Evolutionary conservation across 2,329 filamentous ascomycete species (phyloP).

Genomic region (Cryphonectria japonica): DNA sequence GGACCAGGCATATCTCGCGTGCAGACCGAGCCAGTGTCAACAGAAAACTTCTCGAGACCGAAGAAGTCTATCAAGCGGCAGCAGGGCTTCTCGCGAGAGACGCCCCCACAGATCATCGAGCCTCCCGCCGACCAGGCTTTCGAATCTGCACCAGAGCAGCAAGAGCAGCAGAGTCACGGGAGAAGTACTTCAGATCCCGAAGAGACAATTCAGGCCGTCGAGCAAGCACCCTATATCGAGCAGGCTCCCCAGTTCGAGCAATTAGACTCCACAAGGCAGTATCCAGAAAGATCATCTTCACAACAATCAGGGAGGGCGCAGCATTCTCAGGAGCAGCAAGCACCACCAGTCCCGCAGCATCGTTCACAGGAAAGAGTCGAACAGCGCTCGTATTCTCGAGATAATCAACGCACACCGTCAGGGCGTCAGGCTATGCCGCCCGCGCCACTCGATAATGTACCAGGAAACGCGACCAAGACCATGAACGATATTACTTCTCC

Average conservation of each 20-base stretch:
- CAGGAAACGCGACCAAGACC: constrained; percentile 47
- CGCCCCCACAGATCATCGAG: constrained; percentile 32
- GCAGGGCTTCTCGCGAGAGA: constrained; percentile 54
- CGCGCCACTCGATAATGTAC: constrained; percentile 37
- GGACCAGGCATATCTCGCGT: constrained; percentile 63
- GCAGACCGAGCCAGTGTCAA: constrained; percentile 68
- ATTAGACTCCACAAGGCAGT: constrained; percentile 42
- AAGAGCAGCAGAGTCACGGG: constrained; percentile 34
- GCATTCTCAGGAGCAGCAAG: constrained; percentile 46
- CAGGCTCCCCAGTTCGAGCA: constrained; percentile 56
- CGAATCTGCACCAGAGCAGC: constrained; percentile 11
- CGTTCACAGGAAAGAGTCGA: constrained; percentile 29
- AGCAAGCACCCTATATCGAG: constrained; percentile 65
- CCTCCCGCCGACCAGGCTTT: constrained; percentile 15
- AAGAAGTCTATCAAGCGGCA: constrained; percentile 51
- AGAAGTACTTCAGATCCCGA: constrained; percentile 40
- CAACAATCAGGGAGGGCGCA: constrained; percentile 50
- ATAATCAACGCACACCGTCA: constrained; percentile 36
- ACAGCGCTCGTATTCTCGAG: constrained; percentile 39
- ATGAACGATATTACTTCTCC: constrained; percentile 69
- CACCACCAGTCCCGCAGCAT: constrained; percentile 27
- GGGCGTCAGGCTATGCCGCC: constrained; percentile 30
- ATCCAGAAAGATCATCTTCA: constrained; percentile 60
- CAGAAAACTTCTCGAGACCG: constrained; percentile 67
- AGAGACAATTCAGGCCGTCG: constrained; percentile 63